phyloP scores from a whole-genome alignment of 1,139 yeast genomes.

The Pichia sp. region DNA sequence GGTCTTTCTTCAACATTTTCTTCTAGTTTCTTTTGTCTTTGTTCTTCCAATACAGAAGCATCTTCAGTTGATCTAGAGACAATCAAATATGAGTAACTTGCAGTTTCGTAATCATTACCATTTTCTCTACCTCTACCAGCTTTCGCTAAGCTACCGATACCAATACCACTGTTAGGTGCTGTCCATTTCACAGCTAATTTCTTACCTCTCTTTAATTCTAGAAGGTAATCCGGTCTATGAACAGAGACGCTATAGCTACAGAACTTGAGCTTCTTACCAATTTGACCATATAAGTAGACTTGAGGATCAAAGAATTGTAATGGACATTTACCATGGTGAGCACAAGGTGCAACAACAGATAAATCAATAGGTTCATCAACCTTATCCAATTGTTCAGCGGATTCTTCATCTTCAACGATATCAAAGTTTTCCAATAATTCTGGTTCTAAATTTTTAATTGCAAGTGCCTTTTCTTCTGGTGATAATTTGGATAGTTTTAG shows the following conservation, averaged over 20 bases:
- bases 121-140: slow-evolving; percentile 74
- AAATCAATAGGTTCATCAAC: slow-evolving; percentile 43
- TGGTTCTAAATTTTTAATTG: slow-evolving; percentile 35
- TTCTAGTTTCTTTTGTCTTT: slow-evolving; percentile 15
- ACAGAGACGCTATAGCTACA: slow-evolving; percentile 77
- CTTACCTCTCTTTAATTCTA: slow-evolving; percentile 83
- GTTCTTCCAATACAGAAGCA: slow-evolving; percentile 36
- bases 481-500: slow-evolving; percentile 17
- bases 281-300: slow-evolving; percentile 57
- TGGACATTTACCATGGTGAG: slow-evolving; percentile 89
- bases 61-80: slow-evolving; percentile 56
- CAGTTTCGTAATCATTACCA: slow-evolving; percentile 69
- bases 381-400: slow-evolving; percentile 26
- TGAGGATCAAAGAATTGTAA: slow-evolving; percentile 76
- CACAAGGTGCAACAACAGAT: slow-evolving; percentile 81
- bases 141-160: slow-evolving; percentile 44
- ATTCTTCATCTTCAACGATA: slow-evolving; percentile 32
- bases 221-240: slow-evolving; percentile 70
- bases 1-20: slow-evolving; percentile 18
- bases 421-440: slow-evolving; percentile 44
- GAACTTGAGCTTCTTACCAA: slow-evolving; percentile 63
- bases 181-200: slow-evolving; percentile 75
- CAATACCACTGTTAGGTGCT: slow-evolving; percentile 52
- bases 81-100: slow-evolving; percentile 75
- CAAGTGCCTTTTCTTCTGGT: slow-evolving; percentile 19